Base-by-base conservation (phyloP, 495 filamentous ascomycete species). In the Bacidia gigantensis region DNA sequence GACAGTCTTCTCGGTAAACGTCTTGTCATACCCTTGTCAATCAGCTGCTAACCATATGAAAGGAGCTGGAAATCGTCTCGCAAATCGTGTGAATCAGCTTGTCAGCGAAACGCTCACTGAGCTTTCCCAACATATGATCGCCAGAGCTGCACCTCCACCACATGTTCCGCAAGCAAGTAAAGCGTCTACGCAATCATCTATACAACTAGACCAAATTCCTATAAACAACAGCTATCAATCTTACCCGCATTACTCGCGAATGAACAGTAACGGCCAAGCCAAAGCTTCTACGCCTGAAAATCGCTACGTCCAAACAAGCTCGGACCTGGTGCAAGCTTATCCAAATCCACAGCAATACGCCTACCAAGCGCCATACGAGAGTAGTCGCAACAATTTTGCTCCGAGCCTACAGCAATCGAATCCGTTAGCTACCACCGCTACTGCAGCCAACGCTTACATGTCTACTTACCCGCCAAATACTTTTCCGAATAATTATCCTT, bases 1-100 rank as follows among this genome's bases (percentile, higher is more conserved):
- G 82, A 80, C 24, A 65, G 64, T 35, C 64, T 84, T 18, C 65
- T 86, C 25, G 81, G 82, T 84, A 18, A 24, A 11, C 47, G 18
- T 21, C 20, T 20, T 3, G 10, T 45, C 22, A 12, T 35, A 11
- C 32, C 22, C 9, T 9, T 17, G 0, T 53, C 39, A 32, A n/a
- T 43, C 35, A 35, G 49, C 25, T 58, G 17, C 58, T 60, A 12
- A 61, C n/a, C 11, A n/a, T 42, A 3, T 3, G 10, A 51, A 18
- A 73, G 70, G 70, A n/a, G 66, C 71, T 0, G 70, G 67, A 3
- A 56, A 53, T 26, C 59, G 57, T 20, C 53, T 70, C 2, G 62
- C 60, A 44, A 55, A 65, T 25, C 58, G 59, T 21, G 56, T 68
- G n/a, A 55, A 62, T 2, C 48, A 45, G 9, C 62, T 67, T 20